phyloP scores from a whole-genome alignment of 148 eudicot genomes.

The Vaccinium corymbosum region DNA sequence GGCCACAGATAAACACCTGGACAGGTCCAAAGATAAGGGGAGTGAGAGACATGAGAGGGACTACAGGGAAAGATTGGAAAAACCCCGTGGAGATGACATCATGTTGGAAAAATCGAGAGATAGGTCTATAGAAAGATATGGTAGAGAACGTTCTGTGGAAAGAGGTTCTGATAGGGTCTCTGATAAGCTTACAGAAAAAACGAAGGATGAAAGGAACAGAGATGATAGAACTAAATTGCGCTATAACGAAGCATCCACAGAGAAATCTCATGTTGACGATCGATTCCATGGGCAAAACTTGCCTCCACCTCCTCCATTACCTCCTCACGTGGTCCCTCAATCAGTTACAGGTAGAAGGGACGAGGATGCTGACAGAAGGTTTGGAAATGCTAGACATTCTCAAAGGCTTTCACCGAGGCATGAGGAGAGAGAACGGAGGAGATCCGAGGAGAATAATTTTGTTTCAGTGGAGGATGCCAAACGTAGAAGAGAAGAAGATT shows the following conservation, averaged over 20 bases:
- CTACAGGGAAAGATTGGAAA: slow-evolving; percentile 64
- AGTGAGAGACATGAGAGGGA: slow-evolving; percentile 81
- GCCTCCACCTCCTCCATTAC: slow-evolving; percentile 98
- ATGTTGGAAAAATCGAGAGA: slow-evolving; percentile 64
- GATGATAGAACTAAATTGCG: slow-evolving; percentile 78
- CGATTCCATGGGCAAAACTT: slow-evolving; percentile 75
- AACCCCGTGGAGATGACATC: slow-evolving; percentile 63
- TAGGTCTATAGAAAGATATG: slow-evolving; percentile 81
- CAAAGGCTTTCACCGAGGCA: slow-evolving; percentile 94
- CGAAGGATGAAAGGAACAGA: slow-evolving; percentile 74
- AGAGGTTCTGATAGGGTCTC: slow-evolving; percentile 60
- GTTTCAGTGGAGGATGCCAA: slow-evolving; percentile 65
- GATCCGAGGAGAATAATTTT: slow-evolving; percentile 77
- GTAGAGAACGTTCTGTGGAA: slow-evolving; percentile 84
- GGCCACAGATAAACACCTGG: slow-evolving; percentile 48
- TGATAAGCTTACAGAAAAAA: slow-evolving; percentile 56
- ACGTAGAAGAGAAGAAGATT: slow-evolving; percentile 89
- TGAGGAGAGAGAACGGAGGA: slow-evolving; percentile 89
- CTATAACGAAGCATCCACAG: slow-evolving; percentile 51
- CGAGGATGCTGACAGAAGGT: slow-evolving; percentile 84
- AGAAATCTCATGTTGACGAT: slow-evolving; percentile 69
- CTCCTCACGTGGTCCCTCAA: slow-evolving; percentile 86
- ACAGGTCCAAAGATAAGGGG: slow-evolving; percentile 66
- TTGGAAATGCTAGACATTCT: slow-evolving; percentile 63
- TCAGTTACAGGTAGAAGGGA: slow-evolving; percentile 78